phyloP scores from a whole-genome alignment of 1,284 basidiomycete species.

The Stygiomarasmius scandens region DNA sequence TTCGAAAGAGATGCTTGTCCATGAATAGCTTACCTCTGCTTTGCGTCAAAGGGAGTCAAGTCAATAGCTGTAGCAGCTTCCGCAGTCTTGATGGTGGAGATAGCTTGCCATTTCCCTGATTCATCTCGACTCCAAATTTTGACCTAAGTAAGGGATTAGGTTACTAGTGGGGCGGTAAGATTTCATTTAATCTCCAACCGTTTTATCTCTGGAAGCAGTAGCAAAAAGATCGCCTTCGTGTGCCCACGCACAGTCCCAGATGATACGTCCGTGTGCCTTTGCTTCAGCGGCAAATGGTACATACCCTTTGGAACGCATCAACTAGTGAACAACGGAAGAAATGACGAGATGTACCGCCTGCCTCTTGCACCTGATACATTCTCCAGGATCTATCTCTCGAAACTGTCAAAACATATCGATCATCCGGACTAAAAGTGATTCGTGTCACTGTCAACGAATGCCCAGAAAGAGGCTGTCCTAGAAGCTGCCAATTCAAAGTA shows the following conservation, averaged over 20 bases:
- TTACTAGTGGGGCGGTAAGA: neutral
- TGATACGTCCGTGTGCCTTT: conserved; percentile 89
- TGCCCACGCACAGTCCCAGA: conserved; percentile 94
- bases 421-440: conserved; percentile 87
- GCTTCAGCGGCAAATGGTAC: conserved; percentile 60
- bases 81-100: conserved; percentile 58
- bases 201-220: conserved; percentile 95
- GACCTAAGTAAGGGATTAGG: conserved; percentile 48
- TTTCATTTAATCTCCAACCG: conserved; percentile 46
- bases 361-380: conserved; percentile 60
- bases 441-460: conserved; percentile 91
- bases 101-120: conserved; percentile 49
- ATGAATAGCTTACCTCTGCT: conserved; percentile 41
- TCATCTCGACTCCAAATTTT: conserved; percentile 63
- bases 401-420: conserved; percentile 78
- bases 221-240: conserved; percentile 77
- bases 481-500: conserved; percentile 66
- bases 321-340: neutral
- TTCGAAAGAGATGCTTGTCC: neutral
- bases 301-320: conserved; percentile 47
- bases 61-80: conserved; percentile 76
- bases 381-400: conserved; percentile 94
- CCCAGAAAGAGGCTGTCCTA: conserved; percentile 76
- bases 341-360: conserved; percentile 37
- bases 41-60: conserved; percentile 47